These are phyloP conservation scores for Periconia macrospinosa DNA, from an alignment of 2,329 filamentous ascomycete species.

Conservation along the genomic window DNA sequence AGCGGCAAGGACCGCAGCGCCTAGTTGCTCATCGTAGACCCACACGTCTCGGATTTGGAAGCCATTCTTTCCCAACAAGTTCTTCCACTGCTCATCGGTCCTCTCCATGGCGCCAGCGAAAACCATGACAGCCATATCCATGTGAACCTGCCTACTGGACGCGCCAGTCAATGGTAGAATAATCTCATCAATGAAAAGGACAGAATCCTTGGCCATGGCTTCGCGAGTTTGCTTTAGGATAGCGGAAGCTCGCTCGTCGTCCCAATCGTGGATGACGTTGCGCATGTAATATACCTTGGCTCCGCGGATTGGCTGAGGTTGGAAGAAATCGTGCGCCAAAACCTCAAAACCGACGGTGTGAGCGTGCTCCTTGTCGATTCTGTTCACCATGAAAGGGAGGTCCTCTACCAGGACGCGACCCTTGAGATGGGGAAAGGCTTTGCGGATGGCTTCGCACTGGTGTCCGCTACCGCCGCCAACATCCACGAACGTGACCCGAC, in stretches of 20 bases:
- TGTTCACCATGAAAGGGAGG: conserved; percentile 18
- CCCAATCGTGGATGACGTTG: conserved; percentile 45
- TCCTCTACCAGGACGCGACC: conserved; percentile 48
- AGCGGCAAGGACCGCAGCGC: conserved; percentile 2
- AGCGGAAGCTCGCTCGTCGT: conserved; percentile 31
- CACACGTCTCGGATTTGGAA: conserved; percentile 1
- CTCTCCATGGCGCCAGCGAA: conserved; percentile 39
- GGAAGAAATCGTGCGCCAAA: conserved; percentile 30
- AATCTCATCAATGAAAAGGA: conserved; percentile 49
- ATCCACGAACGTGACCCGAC: conserved; percentile 39
- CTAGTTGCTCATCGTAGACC: conserved; percentile 4
- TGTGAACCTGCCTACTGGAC: conserved; percentile 30
- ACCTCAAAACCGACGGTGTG: conserved; percentile 31
- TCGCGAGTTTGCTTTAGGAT: conserved; percentile 40
- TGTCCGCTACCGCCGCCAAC: conserved; percentile 47
- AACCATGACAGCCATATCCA: conserved; percentile 46
- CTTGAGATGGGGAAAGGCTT: conserved; percentile 33
- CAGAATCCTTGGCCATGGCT: conserved; percentile 40
- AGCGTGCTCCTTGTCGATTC: conserved; percentile 14
- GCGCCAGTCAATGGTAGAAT: conserved; percentile 43
- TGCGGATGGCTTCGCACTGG: conserved; percentile 38
- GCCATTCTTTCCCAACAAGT: neutral
- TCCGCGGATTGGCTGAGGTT: conserved; percentile 31
- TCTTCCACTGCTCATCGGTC: conserved; percentile 39
- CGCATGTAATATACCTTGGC: conserved; percentile 45